A percentile compares a stretch with the other conserved stretches of the same genome.
Conservation (phyloP, 257 asterid genomes). For the Verbascum thapsus region DNA sequence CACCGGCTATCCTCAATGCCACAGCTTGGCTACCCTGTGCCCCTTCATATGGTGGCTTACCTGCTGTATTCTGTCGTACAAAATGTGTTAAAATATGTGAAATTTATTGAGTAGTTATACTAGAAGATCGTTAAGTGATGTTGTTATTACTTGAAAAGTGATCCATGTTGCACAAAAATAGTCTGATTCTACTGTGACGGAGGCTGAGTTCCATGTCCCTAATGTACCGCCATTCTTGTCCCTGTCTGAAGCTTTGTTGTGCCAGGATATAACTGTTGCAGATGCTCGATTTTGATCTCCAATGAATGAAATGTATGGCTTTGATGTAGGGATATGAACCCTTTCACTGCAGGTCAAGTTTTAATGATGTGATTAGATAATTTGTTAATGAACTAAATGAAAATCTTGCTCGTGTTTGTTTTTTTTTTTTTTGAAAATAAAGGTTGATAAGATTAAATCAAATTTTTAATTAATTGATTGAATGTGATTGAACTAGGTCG, state of each 20-base stretch:
- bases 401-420: background rate
- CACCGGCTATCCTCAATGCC: constrained; percentile 55
- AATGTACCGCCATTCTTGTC: constrained; percentile 27
- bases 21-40: constrained; percentile 58
- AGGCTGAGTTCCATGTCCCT: constrained; percentile 58
- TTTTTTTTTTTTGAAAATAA: too few relatives aligned
- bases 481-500: too few relatives aligned
- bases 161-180: constrained; percentile 62
- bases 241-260: constrained; percentile 57
- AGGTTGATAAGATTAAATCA: too few relatives aligned
- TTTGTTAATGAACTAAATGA: background rate
- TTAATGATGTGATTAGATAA: background rate
- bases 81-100: background rate
- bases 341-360: constrained; percentile 54
- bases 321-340: constrained; percentile 51
- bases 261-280: constrained; percentile 54
- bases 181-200: constrained; percentile 55
- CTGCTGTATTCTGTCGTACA: constrained; percentile 53
- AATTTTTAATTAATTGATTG: too few relatives aligned
- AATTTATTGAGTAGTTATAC: background rate
- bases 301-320: constrained; percentile 63
- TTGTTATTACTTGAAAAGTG: constrained; percentile 56
- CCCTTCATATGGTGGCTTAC: constrained; percentile 30
- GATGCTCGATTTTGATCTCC: constrained; percentile 39
- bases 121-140: background rate